phyloP scores from a whole-genome alignment of 441 rosid species.

The Adansonia gregorii region DNA sequence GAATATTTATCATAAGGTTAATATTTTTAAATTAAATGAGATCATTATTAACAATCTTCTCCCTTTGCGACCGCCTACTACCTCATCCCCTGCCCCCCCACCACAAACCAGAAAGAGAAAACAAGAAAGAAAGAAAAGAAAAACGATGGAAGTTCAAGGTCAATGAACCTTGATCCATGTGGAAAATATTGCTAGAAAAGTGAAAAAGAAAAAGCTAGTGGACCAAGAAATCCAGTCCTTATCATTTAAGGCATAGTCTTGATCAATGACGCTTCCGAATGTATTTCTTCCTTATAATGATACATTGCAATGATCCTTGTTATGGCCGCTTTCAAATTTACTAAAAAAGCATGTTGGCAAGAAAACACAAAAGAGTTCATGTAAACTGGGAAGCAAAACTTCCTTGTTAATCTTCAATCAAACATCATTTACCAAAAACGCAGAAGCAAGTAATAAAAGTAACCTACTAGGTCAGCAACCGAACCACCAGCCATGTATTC shows the following conservation, averaged over 20 bases:
- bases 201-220: not conserved
- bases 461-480: conserved; percentile 98
- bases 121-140: not conserved
- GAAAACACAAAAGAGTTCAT: not conserved
- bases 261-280: not conserved
- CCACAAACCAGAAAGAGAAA: no score
- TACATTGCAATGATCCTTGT: not conserved
- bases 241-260: not conserved
- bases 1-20: not conserved
- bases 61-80: no score
- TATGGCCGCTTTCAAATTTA: not conserved
- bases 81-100: no score
- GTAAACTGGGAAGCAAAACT: not conserved
- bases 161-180: not conserved
- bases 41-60: not conserved
- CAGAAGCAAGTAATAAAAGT: conserved; percentile 39
- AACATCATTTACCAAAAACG: conserved; percentile 23
- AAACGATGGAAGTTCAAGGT: not conserved
- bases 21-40: not conserved
- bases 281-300: not conserved
- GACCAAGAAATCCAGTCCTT: not conserved
- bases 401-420: conserved; percentile 6
- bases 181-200: not conserved
- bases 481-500: conserved; percentile 99
- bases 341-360: not conserved